Evolutionary conservation across 768 basidiomycete species (phyloP).

Genomic region (Pulveroboletus frians): DNA sequence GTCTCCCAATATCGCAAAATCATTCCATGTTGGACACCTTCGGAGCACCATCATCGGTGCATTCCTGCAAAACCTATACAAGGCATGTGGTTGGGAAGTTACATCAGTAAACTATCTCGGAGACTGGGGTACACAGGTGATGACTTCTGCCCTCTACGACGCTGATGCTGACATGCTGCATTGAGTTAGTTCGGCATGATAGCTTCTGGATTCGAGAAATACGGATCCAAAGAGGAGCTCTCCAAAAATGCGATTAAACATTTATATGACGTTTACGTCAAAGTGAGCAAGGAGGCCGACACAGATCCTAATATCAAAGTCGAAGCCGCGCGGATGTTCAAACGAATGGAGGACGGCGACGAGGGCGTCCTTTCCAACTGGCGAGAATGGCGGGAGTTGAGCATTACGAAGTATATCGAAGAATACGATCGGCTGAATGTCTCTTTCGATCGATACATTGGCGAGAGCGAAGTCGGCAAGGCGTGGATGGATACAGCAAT

Average conservation of each 20-base stretch:
- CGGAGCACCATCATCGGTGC: conserved; percentile 99
- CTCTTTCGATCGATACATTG: conserved; percentile 86
- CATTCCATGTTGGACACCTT: conserved; percentile 96
- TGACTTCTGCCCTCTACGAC: too few species aligned
- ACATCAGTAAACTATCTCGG: conserved; percentile 90
- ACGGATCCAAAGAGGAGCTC: conserved; percentile 80
- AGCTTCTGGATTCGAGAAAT: conserved; percentile 86
- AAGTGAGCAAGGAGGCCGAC: conserved; percentile 84
- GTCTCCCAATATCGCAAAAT: conserved; percentile 96
- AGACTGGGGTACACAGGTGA: conserved; percentile 97
- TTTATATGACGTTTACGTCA: conserved; percentile 90
- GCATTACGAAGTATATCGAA: conserved; percentile 82
- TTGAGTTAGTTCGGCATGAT: conserved; percentile 71
- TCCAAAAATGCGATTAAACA: conserved; percentile 91
- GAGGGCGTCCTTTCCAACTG: conserved; percentile 80
- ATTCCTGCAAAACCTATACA: conserved; percentile 87
- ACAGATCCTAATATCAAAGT: conserved; percentile 64
- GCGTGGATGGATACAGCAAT: conserved; percentile 72
- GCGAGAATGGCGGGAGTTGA: conserved; percentile 88
- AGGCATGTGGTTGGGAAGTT: conserved; percentile 92
- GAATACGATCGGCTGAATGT: conserved; percentile 90
- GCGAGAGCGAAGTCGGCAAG: conserved; percentile 78
- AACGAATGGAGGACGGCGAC: conserved; percentile 92
- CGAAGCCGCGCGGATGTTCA: conserved; percentile 84
- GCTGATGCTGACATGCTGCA: neutral